These are phyloP conservation scores for Sonneratia caseolaris DNA, from an alignment of 345 rosid genomes.

Conservation along the genomic window DNA sequence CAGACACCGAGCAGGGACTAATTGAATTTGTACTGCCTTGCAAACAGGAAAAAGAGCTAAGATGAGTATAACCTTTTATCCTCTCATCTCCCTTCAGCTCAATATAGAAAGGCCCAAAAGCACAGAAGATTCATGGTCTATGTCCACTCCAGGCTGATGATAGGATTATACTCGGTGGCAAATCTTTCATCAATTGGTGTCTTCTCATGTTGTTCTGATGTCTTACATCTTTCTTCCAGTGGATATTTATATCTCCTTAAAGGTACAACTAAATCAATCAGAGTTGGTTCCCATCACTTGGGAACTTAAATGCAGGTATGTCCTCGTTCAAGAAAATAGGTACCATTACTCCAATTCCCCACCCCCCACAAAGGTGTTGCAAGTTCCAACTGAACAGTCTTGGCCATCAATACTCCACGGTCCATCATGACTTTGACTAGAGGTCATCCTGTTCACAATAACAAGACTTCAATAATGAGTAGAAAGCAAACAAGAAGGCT, in stretches of 20 bases:
- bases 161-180: slow-evolving; percentile 18
- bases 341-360: background rate
- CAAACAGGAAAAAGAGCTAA: slow-evolving; percentile 47
- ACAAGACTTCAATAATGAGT: background rate
- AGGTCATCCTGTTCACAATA: background rate
- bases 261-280: slow-evolving; percentile 78
- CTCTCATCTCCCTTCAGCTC: slow-evolving; percentile 46
- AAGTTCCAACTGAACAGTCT: background rate
- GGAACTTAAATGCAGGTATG: background rate
- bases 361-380: background rate
- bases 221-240: slow-evolving; percentile 22
- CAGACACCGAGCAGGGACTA: slow-evolving; percentile 52
- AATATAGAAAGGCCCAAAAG: slow-evolving; percentile 70
- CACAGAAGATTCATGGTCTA: slow-evolving; percentile 82
- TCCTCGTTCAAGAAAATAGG: background rate
- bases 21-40: slow-evolving; percentile 75
- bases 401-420: too few species aligned
- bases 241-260: slow-evolving; percentile 53
- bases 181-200: background rate
- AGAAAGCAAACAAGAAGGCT: background rate
- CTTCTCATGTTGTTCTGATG: background rate
- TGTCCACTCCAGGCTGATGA: slow-evolving; percentile 91
- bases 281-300: slow-evolving; percentile 28
- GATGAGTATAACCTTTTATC: slow-evolving; percentile 46
- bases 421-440: background rate